These are phyloP conservation scores for Tylopilus balloui DNA, from an alignment of 768 basidiomycete species.

Conservation along the genomic window DNA sequence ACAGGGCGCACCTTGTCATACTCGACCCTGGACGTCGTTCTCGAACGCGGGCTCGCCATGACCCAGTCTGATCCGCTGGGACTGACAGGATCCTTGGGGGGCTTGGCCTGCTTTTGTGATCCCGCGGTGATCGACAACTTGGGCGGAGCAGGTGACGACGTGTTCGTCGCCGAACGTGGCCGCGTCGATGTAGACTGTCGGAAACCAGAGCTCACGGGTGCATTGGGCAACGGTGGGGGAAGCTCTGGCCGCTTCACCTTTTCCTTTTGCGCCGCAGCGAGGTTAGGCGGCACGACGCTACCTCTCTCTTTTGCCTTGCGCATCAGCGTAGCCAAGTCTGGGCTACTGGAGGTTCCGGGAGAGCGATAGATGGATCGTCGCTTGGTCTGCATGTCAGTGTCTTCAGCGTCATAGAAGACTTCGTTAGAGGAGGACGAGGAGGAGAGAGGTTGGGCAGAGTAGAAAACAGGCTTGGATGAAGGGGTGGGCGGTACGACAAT, in stretches of 20 bases:
- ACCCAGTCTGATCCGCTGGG: conserved; percentile 44
- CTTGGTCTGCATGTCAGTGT: conserved; percentile 64
- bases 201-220: conserved; percentile 17
- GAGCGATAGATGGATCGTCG: conserved; percentile 84
- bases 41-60: conserved; percentile 41
- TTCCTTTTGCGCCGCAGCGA: conserved; percentile 29
- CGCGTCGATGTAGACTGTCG: conserved; percentile 31
- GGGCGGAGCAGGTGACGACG: conserved; percentile 29
- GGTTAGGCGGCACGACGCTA: conserved; percentile 35
- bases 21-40: conserved; percentile 40
- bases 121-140: conserved; percentile 34
- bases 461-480: conserved; percentile 39
- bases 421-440: conserved; percentile 56
- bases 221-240: conserved; percentile 43
- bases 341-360: conserved; percentile 85
- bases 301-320: conserved; percentile 77
- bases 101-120: conserved; percentile 21
- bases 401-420: conserved; percentile 61
- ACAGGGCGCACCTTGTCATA: conserved; percentile 43
- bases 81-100: conserved; percentile 30
- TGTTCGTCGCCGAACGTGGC: conserved; percentile 42
- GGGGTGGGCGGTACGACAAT: conserved; percentile 67
- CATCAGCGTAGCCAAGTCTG: conserved; percentile 84
- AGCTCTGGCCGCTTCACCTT: conserved; percentile 35
- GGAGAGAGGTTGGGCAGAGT: conserved; percentile 28